phyloP scores from a whole-genome alignment of 768 basidiomycete species.

The Mycena leptocephala region DNA sequence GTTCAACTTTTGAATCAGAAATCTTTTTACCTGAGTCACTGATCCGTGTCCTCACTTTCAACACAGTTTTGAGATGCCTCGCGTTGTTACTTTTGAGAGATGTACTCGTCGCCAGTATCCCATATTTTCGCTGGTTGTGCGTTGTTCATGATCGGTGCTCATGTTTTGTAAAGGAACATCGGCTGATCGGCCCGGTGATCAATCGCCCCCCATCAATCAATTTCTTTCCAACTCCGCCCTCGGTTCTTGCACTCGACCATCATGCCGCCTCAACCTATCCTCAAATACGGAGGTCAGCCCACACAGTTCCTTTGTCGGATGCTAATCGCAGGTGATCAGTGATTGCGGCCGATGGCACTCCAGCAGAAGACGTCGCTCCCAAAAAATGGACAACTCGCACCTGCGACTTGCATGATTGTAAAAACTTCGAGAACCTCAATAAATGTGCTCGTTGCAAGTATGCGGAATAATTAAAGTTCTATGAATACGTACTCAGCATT shows the following conservation, averaged over 20 bases:
- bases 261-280: not conserved
- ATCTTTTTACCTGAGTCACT: too few relatives aligned
- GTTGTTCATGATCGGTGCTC: too few relatives aligned
- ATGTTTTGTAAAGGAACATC: too few relatives aligned
- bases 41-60: too few relatives aligned
- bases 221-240: not conserved
- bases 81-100: too few relatives aligned
- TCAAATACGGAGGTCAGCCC: constrained; percentile 8
- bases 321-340: not conserved
- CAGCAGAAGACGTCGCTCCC: not conserved
- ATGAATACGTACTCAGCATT: not conserved
- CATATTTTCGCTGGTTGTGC: too few relatives aligned
- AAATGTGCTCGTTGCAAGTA: constrained; percentile 32
- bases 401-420: constrained; percentile 29
- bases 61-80: too few relatives aligned
- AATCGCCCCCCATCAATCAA: too few relatives aligned
- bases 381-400: not conserved
- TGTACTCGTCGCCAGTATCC: too few relatives aligned
- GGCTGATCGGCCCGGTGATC: too few relatives aligned
- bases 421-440: constrained; percentile 24
- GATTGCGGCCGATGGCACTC: not conserved
- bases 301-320: too few relatives aligned
- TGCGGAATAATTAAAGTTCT: not conserved
- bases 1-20: too few relatives aligned
- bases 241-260: not conserved